Conservation (phyloP, 2,329 filamentous ascomycete species). For the Trichoderma asperellum region DNA sequence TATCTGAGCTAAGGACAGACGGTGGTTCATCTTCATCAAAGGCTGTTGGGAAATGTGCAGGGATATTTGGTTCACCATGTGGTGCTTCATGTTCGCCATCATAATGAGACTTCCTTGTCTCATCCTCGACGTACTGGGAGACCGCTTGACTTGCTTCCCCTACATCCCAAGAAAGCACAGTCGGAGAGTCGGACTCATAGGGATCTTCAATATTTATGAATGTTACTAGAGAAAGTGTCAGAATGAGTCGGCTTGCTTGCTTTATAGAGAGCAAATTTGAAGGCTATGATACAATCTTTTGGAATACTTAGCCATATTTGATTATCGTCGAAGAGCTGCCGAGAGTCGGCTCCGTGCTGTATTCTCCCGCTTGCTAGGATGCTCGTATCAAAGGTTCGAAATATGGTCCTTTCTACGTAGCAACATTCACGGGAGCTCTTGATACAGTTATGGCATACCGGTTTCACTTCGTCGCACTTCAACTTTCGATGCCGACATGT, state of each 20-base stretch:
- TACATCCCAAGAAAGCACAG: not conserved
- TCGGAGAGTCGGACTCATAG: slow-evolving; percentile 4
- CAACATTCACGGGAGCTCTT: slow-evolving; percentile 14
- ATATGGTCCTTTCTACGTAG: slow-evolving; percentile 12
- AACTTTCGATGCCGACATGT: slow-evolving; percentile 19
- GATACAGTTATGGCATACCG: slow-evolving; percentile 3
- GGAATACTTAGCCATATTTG: slow-evolving; percentile 15
- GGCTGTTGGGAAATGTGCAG: not conserved
- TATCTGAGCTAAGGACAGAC: not conserved
- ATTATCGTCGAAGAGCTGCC: slow-evolving; percentile 1
- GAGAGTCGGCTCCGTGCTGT: not conserved
- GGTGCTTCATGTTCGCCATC: not conserved
- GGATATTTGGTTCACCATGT: not conserved
- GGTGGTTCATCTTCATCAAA: not conserved
- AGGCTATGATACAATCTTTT: not conserved
- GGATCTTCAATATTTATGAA: slow-evolving; percentile 23
- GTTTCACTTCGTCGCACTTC: slow-evolving; percentile 14
- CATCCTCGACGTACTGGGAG: not conserved
- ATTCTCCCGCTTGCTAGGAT: not conserved
- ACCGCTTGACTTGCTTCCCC: not conserved
- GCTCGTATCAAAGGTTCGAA: not conserved
- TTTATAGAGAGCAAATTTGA: not conserved
- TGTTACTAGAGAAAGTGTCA: not conserved
- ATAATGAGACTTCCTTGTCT: not conserved
- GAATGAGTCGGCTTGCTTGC: not conserved